These are phyloP conservation scores for Cryptomeria japonica DNA, from an alignment of 75 land plant species.

Conservation along the genomic window DNA sequence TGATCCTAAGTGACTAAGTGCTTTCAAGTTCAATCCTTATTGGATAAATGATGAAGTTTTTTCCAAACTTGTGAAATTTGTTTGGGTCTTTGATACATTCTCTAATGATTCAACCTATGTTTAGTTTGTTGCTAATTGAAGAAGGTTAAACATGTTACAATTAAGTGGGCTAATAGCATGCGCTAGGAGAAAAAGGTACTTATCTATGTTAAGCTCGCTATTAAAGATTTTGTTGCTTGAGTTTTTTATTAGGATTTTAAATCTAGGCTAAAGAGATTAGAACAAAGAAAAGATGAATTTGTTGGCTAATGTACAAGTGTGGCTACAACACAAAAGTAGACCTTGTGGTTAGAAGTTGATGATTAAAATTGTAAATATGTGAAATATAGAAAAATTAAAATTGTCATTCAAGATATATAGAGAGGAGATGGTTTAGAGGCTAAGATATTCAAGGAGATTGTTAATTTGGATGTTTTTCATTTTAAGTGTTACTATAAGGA, in stretches of 20 bases:
- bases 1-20: not conserved
- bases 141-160: not conserved
- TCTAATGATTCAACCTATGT: not conserved
- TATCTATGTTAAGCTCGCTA: not conserved
- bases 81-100: not conserved
- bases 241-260: not conserved
- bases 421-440: not conserved
- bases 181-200: not conserved
- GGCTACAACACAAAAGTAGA: not conserved
- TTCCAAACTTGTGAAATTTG: not conserved
- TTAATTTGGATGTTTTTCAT: not conserved
- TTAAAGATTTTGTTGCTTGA: not conserved
- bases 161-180: not conserved
- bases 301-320: not conserved
- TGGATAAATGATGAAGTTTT: not conserved
- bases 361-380: not conserved
- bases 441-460: not conserved
- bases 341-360: not conserved
- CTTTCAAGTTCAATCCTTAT: not conserved
- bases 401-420: not conserved
- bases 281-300: too few relatives aligned
- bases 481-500: not conserved
- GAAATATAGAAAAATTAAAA: not conserved
- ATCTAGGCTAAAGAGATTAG: too few relatives aligned
- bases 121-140: not conserved